Evolutionary conservation across 108 stramenopile genomes (phyloP).

Genomic region (Fragilariopsis cylindrus): DNA sequence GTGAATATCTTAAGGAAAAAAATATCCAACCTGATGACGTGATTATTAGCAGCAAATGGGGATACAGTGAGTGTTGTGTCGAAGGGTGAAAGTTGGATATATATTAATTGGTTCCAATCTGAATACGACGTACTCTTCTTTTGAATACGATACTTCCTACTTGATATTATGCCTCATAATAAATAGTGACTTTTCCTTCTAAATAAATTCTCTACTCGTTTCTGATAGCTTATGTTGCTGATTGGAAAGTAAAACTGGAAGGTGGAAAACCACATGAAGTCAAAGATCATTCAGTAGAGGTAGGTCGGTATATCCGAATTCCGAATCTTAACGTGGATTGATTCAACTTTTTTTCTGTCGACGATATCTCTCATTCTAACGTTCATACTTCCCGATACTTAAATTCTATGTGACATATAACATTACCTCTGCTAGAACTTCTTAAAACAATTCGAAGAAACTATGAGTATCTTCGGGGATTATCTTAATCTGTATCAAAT

Average conservation of each 20-base stretch:
- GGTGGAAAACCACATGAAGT: constrained; percentile 73
- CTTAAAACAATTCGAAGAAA: constrained; percentile 63
- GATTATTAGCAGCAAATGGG: constrained; percentile 73
- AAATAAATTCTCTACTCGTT: not conserved
- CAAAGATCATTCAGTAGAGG: constrained; percentile 75
- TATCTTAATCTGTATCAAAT: constrained; percentile 77
- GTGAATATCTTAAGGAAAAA: constrained; percentile 59
- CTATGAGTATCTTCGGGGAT: constrained; percentile 48
- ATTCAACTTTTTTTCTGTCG: too few relatives aligned
- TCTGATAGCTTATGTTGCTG: constrained; percentile 55
- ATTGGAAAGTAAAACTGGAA: constrained; percentile 64
- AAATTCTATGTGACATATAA: too few relatives aligned
- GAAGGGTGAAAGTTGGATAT: not conserved
- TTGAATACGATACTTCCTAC: too few relatives aligned
- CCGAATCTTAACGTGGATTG: too few relatives aligned
- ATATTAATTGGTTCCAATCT: not conserved
- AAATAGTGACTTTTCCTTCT: too few relatives aligned
- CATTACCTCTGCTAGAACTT: constrained; percentile 39
- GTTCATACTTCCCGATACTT: too few relatives aligned
- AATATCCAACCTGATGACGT: constrained; percentile 50
- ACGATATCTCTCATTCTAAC: too few relatives aligned
- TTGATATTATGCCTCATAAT: too few relatives aligned
- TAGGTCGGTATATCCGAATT: constrained; percentile 15
- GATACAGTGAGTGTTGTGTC: constrained; percentile 41
- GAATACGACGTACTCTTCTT: too few relatives aligned